Evolutionary conservation across 768 basidiomycete genomes (phyloP), one percentile per base, ranked within the genome.

Genomic region (Tricholoma matsutake): DNA sequence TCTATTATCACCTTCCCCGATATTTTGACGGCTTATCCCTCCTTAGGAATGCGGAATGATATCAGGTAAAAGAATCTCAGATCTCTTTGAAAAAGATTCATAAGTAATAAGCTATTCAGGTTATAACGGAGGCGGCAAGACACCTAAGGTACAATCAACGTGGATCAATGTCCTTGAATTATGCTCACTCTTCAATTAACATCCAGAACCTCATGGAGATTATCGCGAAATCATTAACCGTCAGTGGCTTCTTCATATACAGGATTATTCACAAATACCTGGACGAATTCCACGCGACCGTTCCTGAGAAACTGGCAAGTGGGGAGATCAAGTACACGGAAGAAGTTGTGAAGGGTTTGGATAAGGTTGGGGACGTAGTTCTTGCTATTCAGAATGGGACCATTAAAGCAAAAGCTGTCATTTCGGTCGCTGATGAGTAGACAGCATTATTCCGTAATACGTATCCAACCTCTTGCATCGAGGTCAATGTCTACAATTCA

Each of bases 271-370:
- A 67, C 7, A 80, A 80, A 64, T 78, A 80, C 67, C 47, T 57
- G 2, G 71, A 72, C 5, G 77, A 72, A 6, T 86, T 86, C 70
- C 77, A 76, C 55, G 67, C 68, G 9, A 73, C 68, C 4, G 57
- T 85, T 2, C 79, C 82, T 4, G 66, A 68, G 5, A 70, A 73
- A 45, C 64, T 86, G 32, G 78, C 75, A 3, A 73, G 68, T 3
- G 83, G 84, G 2, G 76, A 83, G 65, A 60, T 85, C 54, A 81
- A 80, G 67, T 75, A 79, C 53, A 70, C 63, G 6, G 85, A 86
- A 61, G 77, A 84, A 43, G 59, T 83, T 1, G 75, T 68, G 8
- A 67, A 69, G 6, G 84, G 84, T 1, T 69, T 86, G 35, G 80
- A 75, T 8, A 73, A 67, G 43, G 72, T 74, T 13, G 76, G 75